phyloP scores from a whole-genome alignment of 164 flowering plant species.

The Magnolia kwangsiensis region DNA sequence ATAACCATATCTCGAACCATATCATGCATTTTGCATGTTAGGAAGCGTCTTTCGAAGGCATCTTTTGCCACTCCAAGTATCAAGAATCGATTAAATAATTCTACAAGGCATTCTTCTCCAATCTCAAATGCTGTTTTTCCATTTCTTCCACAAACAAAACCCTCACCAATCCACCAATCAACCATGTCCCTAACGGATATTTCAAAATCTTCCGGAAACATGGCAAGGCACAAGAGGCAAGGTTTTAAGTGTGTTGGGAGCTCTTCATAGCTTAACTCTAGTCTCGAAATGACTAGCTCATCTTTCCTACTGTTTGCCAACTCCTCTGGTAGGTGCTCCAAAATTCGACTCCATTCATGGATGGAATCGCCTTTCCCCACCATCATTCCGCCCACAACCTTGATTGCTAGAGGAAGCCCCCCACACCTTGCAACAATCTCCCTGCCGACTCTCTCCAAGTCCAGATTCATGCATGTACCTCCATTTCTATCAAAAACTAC shows the following conservation, averaged over 20 bases:
- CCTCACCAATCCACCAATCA: background rate
- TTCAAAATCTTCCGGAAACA: background rate
- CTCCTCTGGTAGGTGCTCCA: background rate
- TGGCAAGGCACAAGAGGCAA: background rate
- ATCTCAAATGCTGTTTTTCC: background rate
- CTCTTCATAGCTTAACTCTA: conserved; percentile 4
- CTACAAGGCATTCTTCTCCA: background rate
- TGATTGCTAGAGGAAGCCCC: background rate
- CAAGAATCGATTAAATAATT: background rate
- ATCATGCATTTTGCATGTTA: background rate
- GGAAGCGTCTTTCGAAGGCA: no score
- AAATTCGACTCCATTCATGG: background rate
- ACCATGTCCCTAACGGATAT: background rate
- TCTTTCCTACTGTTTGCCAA: background rate
- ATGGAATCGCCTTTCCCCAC: background rate
- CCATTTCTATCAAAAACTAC: background rate
- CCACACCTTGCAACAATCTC: background rate
- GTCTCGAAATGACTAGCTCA: background rate
- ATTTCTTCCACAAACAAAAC: background rate
- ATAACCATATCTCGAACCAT: conserved; percentile 1
- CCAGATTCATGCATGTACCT: background rate
- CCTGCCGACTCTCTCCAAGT: background rate
- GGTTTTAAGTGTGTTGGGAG: background rate
- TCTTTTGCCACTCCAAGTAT: background rate
- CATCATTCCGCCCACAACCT: background rate